phyloP scores from a whole-genome alignment of 2,329 filamentous ascomycete genomes.

The Lachnellula willkommii region DNA sequence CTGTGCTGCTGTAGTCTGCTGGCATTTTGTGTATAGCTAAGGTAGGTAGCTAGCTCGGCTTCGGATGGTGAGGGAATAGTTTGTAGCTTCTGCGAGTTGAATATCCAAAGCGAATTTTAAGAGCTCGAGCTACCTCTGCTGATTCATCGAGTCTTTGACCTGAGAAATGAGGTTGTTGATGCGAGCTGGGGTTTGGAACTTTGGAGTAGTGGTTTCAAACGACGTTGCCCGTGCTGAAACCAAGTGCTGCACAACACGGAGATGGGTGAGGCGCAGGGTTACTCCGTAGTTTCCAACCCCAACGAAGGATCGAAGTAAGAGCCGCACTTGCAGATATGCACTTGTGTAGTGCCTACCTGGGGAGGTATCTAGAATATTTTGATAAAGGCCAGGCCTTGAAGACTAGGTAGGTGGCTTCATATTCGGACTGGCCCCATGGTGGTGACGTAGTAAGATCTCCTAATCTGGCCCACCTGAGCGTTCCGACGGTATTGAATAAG shows the following conservation, averaged over 20 bases:
- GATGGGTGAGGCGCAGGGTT: not conserved
- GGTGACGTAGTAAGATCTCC: too few relatives aligned
- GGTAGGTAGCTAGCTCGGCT: not conserved
- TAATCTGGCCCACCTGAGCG: too few relatives aligned
- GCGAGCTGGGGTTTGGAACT: not conserved
- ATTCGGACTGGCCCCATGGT: too few relatives aligned
- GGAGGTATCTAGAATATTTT: too few relatives aligned
- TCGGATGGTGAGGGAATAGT: conserved; percentile 11
- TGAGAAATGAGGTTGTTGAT: not conserved
- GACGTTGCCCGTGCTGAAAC: not conserved
- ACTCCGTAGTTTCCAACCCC: not conserved
- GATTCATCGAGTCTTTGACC: conserved; percentile 1
- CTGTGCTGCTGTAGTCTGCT: conserved; percentile 46
- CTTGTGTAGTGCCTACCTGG: too few relatives aligned
- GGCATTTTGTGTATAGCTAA: conserved; percentile 39
- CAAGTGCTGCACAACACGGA: not conserved
- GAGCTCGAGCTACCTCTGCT: conserved; percentile 1
- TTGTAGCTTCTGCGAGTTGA: not conserved
- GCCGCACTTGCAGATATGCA: not conserved
- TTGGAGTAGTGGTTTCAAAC: not conserved
- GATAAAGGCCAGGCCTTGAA: too few relatives aligned
- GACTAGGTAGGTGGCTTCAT: too few relatives aligned
- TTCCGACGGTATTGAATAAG: too few relatives aligned
- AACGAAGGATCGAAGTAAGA: not conserved
- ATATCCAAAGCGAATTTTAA: not conserved